A percentile compares a stretch with the other conserved stretches of the same genome.
Evolutionary conservation across 768 basidiomycete genomes (phyloP).

Genomic region (Lentinula detonsa): DNA sequence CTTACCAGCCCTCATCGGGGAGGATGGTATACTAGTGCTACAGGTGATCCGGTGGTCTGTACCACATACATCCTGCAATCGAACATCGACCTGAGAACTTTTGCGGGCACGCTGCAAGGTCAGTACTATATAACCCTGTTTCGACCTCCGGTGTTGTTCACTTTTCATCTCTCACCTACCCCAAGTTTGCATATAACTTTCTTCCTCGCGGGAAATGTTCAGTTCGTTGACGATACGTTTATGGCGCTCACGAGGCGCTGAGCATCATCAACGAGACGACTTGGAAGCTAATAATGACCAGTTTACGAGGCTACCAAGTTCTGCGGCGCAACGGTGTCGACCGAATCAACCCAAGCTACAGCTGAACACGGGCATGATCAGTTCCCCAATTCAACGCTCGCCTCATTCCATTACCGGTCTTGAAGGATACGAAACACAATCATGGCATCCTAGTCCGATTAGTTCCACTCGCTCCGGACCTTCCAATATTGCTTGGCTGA

Average conservation of each 20-base stretch:
- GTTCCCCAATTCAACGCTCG: constrained; percentile 25
- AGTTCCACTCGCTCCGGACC: constrained; percentile 23
- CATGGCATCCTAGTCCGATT: constrained; percentile 17
- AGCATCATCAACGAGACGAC: constrained; percentile 10
- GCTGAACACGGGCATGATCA: neutral
- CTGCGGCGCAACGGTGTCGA: constrained; percentile 3
- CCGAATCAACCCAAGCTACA: constrained; percentile 2
- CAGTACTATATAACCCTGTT: neutral
- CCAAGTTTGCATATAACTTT: neutral
- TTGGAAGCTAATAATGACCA: constrained; percentile 8
- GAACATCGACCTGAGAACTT: neutral
- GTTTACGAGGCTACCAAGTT: neutral
- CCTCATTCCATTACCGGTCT: constrained; percentile 18
- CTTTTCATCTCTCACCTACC: neutral
- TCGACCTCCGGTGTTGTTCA: neutral
- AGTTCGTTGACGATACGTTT: neutral
- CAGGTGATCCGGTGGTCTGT: neutral
- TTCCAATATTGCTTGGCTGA: constrained; percentile 34
- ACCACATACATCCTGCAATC: neutral
- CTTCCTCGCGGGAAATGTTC: neutral
- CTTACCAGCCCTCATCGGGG: constrained; percentile 4
- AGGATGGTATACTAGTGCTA: neutral
- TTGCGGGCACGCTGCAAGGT: constrained; percentile 1
- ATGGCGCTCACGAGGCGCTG: constrained; percentile 1
- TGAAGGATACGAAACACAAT: constrained; percentile 11